Base-by-base conservation (phyloP, 2,329 filamentous ascomycete genomes). In the Xenoacremonium recifei region DNA sequence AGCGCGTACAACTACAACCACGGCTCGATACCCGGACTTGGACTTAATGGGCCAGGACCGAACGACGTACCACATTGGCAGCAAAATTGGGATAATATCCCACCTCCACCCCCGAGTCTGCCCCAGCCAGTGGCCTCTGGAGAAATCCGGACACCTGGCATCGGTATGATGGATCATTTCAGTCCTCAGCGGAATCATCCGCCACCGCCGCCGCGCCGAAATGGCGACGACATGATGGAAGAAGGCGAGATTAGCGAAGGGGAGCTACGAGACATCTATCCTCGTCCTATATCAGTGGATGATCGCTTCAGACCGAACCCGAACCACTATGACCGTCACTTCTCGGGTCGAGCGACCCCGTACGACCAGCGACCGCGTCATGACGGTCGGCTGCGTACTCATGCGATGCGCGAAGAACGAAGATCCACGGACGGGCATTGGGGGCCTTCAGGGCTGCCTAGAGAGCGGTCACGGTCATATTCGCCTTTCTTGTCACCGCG, bases 211-310 rank as follows among this genome's bases (percentile, higher is more conserved):
- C n/a, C n/a, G n/a, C n/a, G n/a, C n/a, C n/a, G n/a, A 5, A 38
- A 23, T 9, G 47, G 48, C 21, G 49, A 51, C 6, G 55, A 57
- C 27, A 52, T 40, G 3, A 51, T 57, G 35, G 87, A 93, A 57
- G 88, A 95, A 55, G 87, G 86, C 13, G 89, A 95, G 61, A 62
- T 93, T 21, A 87, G 81, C 49, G 88, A 92, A 54, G 78, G 74
- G 15, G 82, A 85, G 53, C 72, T 76, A 36, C 76, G 81, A 37
- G 76, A 81, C 52, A 54, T 75, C 3, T 80, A 81, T 47, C n/a
- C n/a, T n/a, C n/a, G n/a, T n/a, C n/a, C n/a, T n/a, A n/a, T n/a
- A n/a, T n/a, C n/a, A n/a, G n/a, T n/a, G n/a, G n/a, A n/a, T n/a
- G n/a, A n/a, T n/a, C n/a, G n/a, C n/a, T n/a, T n/a, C n/a, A n/a